A percentile compares a stretch with the other conserved stretches of the same genome.
Evolutionary conservation across 768 basidiomycete species (phyloP).

Genomic region (Mycena capillaripes): DNA sequence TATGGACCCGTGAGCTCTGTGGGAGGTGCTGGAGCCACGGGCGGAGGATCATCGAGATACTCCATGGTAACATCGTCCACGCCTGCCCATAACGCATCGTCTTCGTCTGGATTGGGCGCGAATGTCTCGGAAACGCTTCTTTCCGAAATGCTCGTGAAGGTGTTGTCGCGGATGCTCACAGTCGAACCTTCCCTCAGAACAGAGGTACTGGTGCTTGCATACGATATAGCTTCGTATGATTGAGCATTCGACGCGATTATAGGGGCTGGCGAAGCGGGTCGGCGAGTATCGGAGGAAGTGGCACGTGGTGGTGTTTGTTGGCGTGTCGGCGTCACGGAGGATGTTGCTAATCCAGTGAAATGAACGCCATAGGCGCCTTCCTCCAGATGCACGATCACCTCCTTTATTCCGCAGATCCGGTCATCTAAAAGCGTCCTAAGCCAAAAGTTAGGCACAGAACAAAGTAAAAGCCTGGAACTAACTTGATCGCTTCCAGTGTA

Average conservation of each 20-base stretch:
- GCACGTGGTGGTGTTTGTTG: constrained; percentile 13
- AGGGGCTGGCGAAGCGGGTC: constrained; percentile 2
- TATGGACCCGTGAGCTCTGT: constrained; percentile 35
- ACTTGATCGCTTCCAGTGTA: constrained; percentile 59
- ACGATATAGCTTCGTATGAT: constrained; percentile 12
- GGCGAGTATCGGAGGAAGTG: neutral
- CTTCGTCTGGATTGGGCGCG: constrained; percentile 42
- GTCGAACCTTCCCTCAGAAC: constrained; percentile 1
- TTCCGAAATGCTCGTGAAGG: constrained; percentile 14
- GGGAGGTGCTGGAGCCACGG: constrained; percentile 31
- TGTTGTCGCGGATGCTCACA: neutral
- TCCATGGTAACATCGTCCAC: constrained; percentile 58
- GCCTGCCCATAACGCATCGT: constrained; percentile 63
- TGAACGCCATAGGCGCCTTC: neutral
- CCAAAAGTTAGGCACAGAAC: neutral
- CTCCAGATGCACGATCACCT: constrained; percentile 46
- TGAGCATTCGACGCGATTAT: neutral
- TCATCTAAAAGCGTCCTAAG: constrained; percentile 41
- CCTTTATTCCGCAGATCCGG: constrained; percentile 55
- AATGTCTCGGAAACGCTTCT: constrained; percentile 15
- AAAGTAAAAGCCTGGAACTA: constrained; percentile 14
- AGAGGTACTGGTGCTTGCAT: constrained; percentile 17
- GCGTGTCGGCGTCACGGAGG: neutral
- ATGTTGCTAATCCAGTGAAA: neutral
- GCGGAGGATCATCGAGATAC: constrained; percentile 38